Evolutionary conservation across 2,329 filamentous ascomycete species (phyloP).

Genomic region (Purpureocillium takamizusanense): DNA sequence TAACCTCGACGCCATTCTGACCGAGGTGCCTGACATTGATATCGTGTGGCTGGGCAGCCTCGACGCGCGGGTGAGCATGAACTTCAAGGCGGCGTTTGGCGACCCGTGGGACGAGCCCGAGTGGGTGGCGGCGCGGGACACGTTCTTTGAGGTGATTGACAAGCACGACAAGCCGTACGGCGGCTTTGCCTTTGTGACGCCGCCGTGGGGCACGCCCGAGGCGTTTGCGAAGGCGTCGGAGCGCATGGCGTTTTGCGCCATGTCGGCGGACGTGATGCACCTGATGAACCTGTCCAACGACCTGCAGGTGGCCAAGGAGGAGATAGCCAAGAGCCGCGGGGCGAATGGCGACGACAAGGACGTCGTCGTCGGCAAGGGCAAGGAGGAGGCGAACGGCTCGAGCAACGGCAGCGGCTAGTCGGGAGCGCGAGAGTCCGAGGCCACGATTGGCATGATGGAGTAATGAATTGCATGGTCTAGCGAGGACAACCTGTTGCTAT

Average conservation of each 20-base stretch:
- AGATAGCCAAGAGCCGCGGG: conserved; percentile 3
- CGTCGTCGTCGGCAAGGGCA: too few species aligned
- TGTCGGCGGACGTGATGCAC: conserved; percentile 15
- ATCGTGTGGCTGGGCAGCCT: conserved; percentile 36
- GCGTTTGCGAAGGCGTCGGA: conserved; percentile 13
- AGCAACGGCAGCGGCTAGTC: too few species aligned
- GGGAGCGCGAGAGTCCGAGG: too few species aligned
- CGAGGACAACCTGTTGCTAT: too few species aligned
- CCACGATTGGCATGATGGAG: too few species aligned
- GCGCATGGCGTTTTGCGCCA: conserved; percentile 14
- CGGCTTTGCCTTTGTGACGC: conserved; percentile 19
- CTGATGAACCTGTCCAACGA: conserved; percentile 12
- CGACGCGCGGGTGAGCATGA: conserved; percentile 35
- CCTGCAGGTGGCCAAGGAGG: conserved; percentile 7
- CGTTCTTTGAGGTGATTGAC: conserved; percentile 27
- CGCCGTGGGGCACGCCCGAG: conserved; percentile 15
- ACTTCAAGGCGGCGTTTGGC: conserved; percentile 22
- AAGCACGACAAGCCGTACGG: conserved; percentile 36
- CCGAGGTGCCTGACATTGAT: conserved; percentile 34
- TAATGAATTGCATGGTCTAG: too few species aligned
- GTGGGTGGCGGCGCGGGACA: conserved; percentile 27
- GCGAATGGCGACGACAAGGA: background rate
- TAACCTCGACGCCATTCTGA: conserved; percentile 40
- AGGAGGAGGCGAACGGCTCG: too few species aligned
- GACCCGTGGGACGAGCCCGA: conserved; percentile 27